Base-by-base conservation (phyloP, 2,329 filamentous ascomycete genomes). In the Rhexocercosporidium sp. region DNA sequence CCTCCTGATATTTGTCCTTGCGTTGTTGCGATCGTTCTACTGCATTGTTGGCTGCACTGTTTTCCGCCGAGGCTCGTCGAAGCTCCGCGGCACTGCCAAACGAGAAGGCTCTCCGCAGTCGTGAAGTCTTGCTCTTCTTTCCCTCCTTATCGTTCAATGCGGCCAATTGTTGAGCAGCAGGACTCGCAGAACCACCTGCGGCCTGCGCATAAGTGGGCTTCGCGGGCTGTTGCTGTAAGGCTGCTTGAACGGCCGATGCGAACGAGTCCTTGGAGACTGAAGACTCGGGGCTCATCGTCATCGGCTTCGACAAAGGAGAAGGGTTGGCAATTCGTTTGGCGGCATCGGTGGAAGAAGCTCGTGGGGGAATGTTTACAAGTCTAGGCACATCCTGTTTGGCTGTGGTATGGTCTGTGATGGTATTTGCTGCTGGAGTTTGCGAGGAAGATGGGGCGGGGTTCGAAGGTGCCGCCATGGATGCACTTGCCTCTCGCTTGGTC, bases 81-180 rank as follows among this genome's bases (percentile, higher is more conserved):
- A 99, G 88, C 77, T 99, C 96, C 9, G 95, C 93, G 49, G 94
- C 93, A 78, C 95, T 98, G 59, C 96, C 94, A 80, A 99, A 99
- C 0, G 96, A 99, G 75, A 99, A 97, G 0, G 96, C 96, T 73
- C 96, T 88, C 64, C 96, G 89, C 67, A 99, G 83, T 72, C 94
- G 86, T 20, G 92, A 94, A 1, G 91, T 92, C 81, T 97, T 97
- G 81, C 90, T 93, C 77, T 93, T 94, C 77, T 88, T 92, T 31
- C 83, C 83, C 63, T 93, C 92, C 77, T 92, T 95, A 72, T 95
- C 92, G 68, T 90, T 95, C 65, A 98, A 85, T n/a, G 94, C 93
- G 54, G 92, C 89, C 46, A 98, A 86, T 66, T 96, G 93, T 78
- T 93, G 90, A 16, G 92, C 90, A 22, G 95, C 95, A 56, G 92